Evolutionary conservation across 345 rosid genomes (phyloP).

Genomic region (Ailanthus altissimus): DNA sequence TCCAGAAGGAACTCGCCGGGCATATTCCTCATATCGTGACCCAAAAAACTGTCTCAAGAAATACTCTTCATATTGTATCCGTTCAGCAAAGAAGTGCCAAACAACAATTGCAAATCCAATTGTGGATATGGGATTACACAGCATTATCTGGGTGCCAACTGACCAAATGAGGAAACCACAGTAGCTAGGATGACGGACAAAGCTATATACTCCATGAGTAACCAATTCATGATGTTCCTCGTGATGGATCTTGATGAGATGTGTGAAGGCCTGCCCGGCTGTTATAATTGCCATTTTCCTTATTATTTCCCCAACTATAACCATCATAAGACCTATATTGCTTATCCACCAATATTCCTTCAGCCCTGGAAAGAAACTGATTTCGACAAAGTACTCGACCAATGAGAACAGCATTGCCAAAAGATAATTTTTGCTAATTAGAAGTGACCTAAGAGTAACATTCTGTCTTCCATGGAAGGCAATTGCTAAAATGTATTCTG

Average conservation of each 20-base stretch:
- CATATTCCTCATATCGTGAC: conserved; percentile 51
- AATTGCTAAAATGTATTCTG: conserved; percentile 58
- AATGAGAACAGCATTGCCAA: conserved; percentile 57
- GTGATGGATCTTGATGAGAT: conserved; percentile 50
- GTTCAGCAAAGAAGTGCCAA: conserved; percentile 61
- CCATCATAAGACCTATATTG: conserved; percentile 53
- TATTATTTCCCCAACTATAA: conserved; percentile 55
- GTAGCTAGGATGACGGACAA: conserved; percentile 73
- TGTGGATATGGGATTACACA: conserved; percentile 65
- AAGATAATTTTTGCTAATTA: conserved; percentile 57
- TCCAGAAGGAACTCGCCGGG: conserved; percentile 56
- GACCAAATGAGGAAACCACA: conserved; percentile 71
- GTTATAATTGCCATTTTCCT: conserved; percentile 64
- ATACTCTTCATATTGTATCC: conserved; percentile 68
- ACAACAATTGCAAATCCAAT: conserved; percentile 57
- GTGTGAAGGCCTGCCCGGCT: conserved; percentile 72
- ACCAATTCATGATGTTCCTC: conserved; percentile 64
- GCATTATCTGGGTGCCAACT: conserved; percentile 75
- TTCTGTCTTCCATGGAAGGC: conserved; percentile 51
- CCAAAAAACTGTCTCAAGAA: conserved; percentile 72
- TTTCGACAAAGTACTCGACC: conserved; percentile 52
- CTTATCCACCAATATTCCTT: conserved; percentile 68
- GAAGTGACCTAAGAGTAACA: conserved; percentile 57
- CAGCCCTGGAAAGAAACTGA: conserved; percentile 48
- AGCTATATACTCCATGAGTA: conserved; percentile 54